Conservation (phyloP, 768 basidiomycete genomes). For the Suillus hirtellus region DNA sequence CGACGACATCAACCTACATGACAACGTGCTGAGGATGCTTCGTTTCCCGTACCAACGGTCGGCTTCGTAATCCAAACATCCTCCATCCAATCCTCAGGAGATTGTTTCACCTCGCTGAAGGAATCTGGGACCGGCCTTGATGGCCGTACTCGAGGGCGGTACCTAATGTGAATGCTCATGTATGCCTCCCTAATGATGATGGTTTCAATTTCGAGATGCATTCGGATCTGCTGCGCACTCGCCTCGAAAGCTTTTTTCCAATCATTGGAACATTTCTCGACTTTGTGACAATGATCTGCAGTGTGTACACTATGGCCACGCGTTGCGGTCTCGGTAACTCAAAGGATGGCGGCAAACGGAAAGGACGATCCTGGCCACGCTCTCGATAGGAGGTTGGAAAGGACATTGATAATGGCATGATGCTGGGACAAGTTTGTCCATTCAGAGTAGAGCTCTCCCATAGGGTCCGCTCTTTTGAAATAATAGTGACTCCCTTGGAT, state of each 20-base stretch:
- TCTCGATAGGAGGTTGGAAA: conserved; percentile 32
- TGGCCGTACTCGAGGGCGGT: conserved; percentile 33
- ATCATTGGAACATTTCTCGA: conserved; percentile 13
- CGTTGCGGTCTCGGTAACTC: conserved; percentile 25
- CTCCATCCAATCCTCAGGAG: conserved; percentile 36
- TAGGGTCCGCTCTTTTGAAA: conserved; percentile 26
- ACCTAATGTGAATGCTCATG: conserved; percentile 27
- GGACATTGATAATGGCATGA: conserved; percentile 30
- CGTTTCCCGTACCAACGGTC: conserved; percentile 9
- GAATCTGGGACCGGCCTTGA: conserved; percentile 28
- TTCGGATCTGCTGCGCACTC: not conserved
- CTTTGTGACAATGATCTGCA: conserved; percentile 28
- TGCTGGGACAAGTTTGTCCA: conserved; percentile 24
- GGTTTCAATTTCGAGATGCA: conserved; percentile 9
- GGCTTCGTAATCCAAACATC: conserved; percentile 31
- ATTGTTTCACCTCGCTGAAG: conserved; percentile 27
- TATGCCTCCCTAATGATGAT: conserved; percentile 20
- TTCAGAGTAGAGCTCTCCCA: conserved; percentile 23
- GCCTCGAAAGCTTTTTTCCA: conserved; percentile 8
- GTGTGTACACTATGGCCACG: conserved; percentile 26
- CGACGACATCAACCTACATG: conserved; percentile 24
- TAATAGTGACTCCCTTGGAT: conserved; percentile 17
- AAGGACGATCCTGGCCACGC: conserved; percentile 18
- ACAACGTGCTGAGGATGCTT: conserved; percentile 26
- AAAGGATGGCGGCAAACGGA: conserved; percentile 34